A percentile compares a stretch with the other conserved stretches of the same genome.
Evolutionary conservation across 1,284 basidiomycete genomes (phyloP).

Genomic region (Pseudozyma hubeiensis): DNA sequence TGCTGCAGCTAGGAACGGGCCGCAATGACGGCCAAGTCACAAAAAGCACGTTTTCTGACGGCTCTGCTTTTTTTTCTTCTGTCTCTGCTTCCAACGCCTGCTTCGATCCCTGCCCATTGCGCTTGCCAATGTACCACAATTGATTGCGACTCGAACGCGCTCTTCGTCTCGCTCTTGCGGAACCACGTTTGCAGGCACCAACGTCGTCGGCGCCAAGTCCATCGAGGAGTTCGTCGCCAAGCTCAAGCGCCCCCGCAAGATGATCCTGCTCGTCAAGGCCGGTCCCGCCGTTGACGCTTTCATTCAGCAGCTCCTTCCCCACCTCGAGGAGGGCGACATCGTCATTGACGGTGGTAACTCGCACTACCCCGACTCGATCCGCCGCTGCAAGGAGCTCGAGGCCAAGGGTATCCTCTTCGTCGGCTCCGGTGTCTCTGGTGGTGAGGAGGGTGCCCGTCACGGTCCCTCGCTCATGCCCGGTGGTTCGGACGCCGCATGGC

Average conservation of each 20-base stretch:
- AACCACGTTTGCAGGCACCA: constrained; percentile 75
- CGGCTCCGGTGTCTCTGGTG: constrained; percentile 98
- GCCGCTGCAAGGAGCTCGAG: constrained; percentile 92
- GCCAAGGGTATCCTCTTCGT: constrained; percentile 94
- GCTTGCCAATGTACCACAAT: no score
- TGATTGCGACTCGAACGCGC: no score
- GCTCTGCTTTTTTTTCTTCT: constrained; percentile 65
- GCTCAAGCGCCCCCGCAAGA: constrained; percentile 77
- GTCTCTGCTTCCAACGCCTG: background rate
- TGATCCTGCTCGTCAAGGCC: constrained; percentile 90
- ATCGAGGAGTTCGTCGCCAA: constrained; percentile 81
- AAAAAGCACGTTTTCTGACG: constrained; percentile 5
- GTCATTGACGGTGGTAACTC: constrained; percentile 99
- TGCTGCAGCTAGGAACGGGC: no score
- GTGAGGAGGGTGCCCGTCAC: constrained; percentile 97
- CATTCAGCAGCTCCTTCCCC: constrained; percentile 73
- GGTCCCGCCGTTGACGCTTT: constrained; percentile 75
- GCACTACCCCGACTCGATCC: constrained; percentile 97
- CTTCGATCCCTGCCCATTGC: background rate
- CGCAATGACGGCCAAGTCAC: no score
- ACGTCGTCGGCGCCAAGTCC: constrained; percentile 92
- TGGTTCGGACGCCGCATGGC: constrained; percentile 93
- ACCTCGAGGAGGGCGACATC: constrained; percentile 81
- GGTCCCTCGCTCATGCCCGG: constrained; percentile 99
- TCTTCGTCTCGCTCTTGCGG: background rate